These are phyloP conservation scores for Discostella stelligera DNA, from an alignment of 352 stramenopile genomes.

Conservation along the genomic window DNA sequence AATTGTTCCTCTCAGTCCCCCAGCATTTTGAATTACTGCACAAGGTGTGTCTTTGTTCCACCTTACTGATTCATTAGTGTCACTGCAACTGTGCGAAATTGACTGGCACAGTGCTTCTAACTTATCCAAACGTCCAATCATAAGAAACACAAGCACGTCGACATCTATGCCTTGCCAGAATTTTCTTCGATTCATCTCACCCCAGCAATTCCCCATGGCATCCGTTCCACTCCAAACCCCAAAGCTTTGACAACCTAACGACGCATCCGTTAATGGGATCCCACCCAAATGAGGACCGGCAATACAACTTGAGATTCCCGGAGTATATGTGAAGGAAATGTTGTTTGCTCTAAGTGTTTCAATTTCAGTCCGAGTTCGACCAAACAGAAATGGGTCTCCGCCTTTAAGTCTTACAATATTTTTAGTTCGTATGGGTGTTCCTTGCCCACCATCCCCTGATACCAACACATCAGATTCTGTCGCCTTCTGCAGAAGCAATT, in stretches of 20 bases:
- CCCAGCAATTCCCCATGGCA: conserved; percentile 25
- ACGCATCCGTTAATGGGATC: conserved; percentile 47
- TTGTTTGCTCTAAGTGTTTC: conserved; percentile 22
- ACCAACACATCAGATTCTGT: neutral
- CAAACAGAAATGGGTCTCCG: conserved; percentile 47
- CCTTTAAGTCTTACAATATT: conserved; percentile 44
- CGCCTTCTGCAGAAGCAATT: conserved; percentile 33
- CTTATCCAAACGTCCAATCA: conserved; percentile 53
- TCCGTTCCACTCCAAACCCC: conserved; percentile 49
- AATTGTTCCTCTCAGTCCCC: neutral
- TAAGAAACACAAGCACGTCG: conserved; percentile 48
- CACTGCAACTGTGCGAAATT: conserved; percentile 5
- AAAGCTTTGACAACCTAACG: conserved; percentile 48
- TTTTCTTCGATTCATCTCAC: neutral
- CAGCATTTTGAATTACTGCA: conserved; percentile 51
- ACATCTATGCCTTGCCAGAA: conserved; percentile 1
- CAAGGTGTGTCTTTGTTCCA: conserved; percentile 39
- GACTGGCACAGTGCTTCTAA: conserved; percentile 36
- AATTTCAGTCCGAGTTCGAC: conserved; percentile 38
- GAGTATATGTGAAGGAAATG: conserved; percentile 34
- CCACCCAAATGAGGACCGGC: conserved; percentile 47
- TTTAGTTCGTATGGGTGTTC: neutral
- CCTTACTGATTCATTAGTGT: neutral
- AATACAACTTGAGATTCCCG: conserved; percentile 39
- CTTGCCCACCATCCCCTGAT: neutral